phyloP scores from a whole-genome alignment of 306 rosid genomes.

The Carpinus viminea region DNA sequence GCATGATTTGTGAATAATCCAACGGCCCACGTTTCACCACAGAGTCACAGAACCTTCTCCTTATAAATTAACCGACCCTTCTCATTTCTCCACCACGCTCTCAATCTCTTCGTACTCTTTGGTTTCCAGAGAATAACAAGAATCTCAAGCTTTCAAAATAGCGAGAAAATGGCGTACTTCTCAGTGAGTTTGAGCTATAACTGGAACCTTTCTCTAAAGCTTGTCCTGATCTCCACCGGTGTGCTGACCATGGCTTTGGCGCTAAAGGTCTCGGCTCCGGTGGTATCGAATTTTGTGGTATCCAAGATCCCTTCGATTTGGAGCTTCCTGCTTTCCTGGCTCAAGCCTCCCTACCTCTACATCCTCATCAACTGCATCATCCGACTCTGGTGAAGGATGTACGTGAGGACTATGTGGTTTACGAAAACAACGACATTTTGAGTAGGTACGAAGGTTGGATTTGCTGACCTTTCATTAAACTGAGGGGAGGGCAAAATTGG shows the following conservation, averaged over 20 bases:
- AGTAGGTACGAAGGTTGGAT: constrained; percentile 7
- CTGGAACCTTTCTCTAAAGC: constrained; percentile 47
- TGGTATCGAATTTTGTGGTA: constrained; percentile 47
- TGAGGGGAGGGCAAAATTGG: too few relatives aligned
- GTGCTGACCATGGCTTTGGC: constrained; percentile 61
- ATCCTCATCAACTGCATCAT: constrained; percentile 75
- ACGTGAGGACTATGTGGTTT: neutral
- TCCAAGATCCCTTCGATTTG: constrained; percentile 62
- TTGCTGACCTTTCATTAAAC: too few relatives aligned
- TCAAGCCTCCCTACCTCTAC: constrained; percentile 83
- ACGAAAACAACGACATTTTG: constrained; percentile 7
- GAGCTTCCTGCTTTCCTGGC: constrained; percentile 51
- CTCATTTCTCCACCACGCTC: neutral
- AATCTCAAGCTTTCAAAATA: too few relatives aligned
- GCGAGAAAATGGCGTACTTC: constrained; percentile 23
- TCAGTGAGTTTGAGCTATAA: constrained; percentile 25
- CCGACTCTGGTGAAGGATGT: neutral
- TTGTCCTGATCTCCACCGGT: constrained; percentile 54
- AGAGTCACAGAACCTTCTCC: neutral
- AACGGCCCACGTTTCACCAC: constrained; percentile 34
- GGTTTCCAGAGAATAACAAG: neutral
- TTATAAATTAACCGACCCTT: constrained; percentile 25
- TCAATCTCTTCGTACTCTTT: neutral
- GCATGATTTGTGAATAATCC: constrained; percentile 10
- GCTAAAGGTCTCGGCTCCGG: constrained; percentile 64